Evolutionary conservation across 2,329 filamentous ascomycete species (phyloP).

Genomic region (Graphium sp.): DNA sequence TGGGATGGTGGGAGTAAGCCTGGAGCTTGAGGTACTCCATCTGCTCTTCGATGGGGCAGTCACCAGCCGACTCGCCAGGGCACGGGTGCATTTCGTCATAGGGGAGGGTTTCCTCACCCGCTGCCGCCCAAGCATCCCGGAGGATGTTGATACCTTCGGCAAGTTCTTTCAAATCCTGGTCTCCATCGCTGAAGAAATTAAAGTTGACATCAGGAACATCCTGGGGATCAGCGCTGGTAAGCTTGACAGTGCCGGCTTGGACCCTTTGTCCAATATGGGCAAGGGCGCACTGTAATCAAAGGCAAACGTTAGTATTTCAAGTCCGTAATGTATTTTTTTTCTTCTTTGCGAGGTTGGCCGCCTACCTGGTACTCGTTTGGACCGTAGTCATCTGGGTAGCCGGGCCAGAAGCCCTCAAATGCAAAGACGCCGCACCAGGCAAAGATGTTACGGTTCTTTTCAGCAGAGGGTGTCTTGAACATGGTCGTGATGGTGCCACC

Average conservation of each 20-base stretch:
- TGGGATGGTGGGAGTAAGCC: slow-evolving; percentile 29
- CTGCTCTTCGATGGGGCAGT: slow-evolving; percentile 1
- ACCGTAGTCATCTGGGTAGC: slow-evolving; percentile 7
- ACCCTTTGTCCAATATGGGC: no score
- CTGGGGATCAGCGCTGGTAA: slow-evolving; percentile 43
- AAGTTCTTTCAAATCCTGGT: no score
- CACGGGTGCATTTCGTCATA: no score
- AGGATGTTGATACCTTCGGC: no score
- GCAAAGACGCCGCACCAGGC: slow-evolving; percentile 7
- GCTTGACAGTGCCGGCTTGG: slow-evolving; percentile 42
- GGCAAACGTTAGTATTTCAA: slow-evolving; percentile 16
- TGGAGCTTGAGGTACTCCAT: slow-evolving; percentile 1
- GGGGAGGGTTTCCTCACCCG: no score
- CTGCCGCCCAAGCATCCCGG: no score
- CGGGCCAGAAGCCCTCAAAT: slow-evolving; percentile 10
- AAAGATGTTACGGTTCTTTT: slow-evolving; percentile 7
- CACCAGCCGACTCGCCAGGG: background rate
- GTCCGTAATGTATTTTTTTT: no score
- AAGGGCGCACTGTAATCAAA: no score
- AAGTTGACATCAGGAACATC: slow-evolving; percentile 47
- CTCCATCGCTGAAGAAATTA: slow-evolving; percentile 38
- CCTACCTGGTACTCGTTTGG: no score
- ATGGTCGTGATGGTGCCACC: slow-evolving; percentile 6
- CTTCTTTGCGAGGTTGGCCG: no score
- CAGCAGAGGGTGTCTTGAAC: slow-evolving; percentile 5